phyloP scores from a whole-genome alignment of 2,329 filamentous ascomycete species.

The Herpotrichia juniperi region DNA sequence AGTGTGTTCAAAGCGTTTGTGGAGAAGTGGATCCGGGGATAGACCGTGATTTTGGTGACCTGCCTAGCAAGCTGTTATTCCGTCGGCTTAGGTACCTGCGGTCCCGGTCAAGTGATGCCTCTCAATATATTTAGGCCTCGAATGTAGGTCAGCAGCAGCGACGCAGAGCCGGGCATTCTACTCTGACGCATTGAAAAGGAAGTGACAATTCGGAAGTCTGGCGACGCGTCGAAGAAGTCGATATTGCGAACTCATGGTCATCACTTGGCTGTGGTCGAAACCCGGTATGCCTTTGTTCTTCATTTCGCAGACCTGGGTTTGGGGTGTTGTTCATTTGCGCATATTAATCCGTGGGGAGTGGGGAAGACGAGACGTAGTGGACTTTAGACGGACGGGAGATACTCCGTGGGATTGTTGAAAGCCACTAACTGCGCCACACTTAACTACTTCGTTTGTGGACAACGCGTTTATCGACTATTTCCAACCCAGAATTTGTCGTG shows the following conservation, averaged over 20 bases:
- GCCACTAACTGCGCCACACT: not conserved
- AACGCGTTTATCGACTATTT: not conserved
- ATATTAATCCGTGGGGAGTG: conserved; percentile 1
- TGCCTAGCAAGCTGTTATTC: not conserved
- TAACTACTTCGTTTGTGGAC: too few species aligned
- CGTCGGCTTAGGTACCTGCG: not conserved
- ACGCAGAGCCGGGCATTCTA: not conserved
- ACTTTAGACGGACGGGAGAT: not conserved
- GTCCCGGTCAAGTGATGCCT: not conserved
- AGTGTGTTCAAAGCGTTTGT: not conserved
- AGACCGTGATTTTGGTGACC: not conserved
- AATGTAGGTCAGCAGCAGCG: not conserved
- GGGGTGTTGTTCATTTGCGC: conserved; percentile 3
- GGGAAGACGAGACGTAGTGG: not conserved
- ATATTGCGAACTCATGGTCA: not conserved
- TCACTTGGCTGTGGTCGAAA: conserved; percentile 1
- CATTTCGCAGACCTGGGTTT: conserved; percentile 8
- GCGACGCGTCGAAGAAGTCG: not conserved
- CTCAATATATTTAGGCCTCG: conserved; percentile 1
- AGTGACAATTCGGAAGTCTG: not conserved
- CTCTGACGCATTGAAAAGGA: not conserved
- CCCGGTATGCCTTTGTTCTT: conserved; percentile 5
- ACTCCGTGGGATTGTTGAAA: too few species aligned
- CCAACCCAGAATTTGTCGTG: not conserved
- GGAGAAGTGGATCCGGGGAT: not conserved